Base-by-base conservation (phyloP, 1,139 yeast genomes). In the Suhomyces kunorum region DNA sequence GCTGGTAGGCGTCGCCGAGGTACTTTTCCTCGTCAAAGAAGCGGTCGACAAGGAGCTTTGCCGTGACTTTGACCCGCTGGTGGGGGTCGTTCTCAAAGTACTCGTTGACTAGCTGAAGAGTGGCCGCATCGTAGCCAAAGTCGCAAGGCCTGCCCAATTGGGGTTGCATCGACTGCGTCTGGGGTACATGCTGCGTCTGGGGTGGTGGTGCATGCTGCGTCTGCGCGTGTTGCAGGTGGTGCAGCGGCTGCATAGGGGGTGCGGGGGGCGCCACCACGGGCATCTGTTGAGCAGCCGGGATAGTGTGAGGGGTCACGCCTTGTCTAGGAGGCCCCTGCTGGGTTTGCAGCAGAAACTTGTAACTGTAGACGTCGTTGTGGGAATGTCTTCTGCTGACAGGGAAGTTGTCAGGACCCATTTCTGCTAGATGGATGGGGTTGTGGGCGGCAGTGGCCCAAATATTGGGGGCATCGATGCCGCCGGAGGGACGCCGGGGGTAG, bases 61-160 rank as follows among this genome's bases (percentile, higher is more conserved):
- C 40, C 7, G 53, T 50, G 28, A 71, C 74, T 40, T 66, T 62
- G 13, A 71, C 75, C 31, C 77, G 51, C 46, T 64, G 58, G 50
- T 71, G 75, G n/a, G 65, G 63, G 46, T 71, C 77, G 8, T 39
- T 43, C 28, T 59, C 62, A 50, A 71, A 71, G 48, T 71, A 71
- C 12, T 64, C 68, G 38, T 61, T 50, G 28, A 66, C 67, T 22
- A 59, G 48, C 17, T 56, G 58, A 23, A 56, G 27, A 8, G 43
- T 40, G 14, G 38, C 16, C 24, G 29, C 36, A 25, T 38, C 37
- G 20, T 34, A 27, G 27, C 32, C 32, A 29, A 29, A 29, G 16
- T 29, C 32, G 9, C 32, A 24, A 18, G 32, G 22, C 20, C 17
- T 3, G n/a, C 20, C 14, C 20, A 17, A 23, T 17, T 20, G 32